Conservation (phyloP, 768 basidiomycete species). For the Amanita molliuscula region DNA sequence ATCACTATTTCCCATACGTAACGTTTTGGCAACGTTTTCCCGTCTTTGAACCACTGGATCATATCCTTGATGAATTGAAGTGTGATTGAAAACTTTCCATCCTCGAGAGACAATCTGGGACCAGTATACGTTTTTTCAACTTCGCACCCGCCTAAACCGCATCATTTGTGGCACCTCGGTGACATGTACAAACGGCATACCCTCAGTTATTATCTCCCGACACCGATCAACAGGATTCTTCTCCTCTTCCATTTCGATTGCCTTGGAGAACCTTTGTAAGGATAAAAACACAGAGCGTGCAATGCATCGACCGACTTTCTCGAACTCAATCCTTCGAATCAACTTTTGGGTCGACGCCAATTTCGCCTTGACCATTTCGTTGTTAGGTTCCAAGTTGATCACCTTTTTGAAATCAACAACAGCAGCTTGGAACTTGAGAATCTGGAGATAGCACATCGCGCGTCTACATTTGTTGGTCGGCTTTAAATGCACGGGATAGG, state of each 20-base stretch:
- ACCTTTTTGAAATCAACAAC: conserved; percentile 84
- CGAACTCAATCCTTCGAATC: conserved; percentile 81
- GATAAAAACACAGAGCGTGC: background rate
- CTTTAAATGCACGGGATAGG: background rate
- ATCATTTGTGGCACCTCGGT: background rate
- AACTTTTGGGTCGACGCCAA: conserved; percentile 86
- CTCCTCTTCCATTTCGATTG: conserved; percentile 89
- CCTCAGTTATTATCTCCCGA: conserved; percentile 68
- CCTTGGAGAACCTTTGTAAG: conserved; percentile 29
- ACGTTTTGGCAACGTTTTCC: conserved; percentile 83
- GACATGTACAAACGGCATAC: conserved; percentile 23
- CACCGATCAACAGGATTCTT: conserved; percentile 70
- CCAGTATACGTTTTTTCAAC: conserved; percentile 67
- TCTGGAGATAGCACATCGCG: conserved; percentile 84
- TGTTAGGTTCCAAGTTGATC: conserved; percentile 75
- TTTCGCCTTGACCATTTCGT: conserved; percentile 71
- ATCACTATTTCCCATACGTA: conserved; percentile 95
- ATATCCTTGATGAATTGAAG: conserved; percentile 72
- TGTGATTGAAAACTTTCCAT: conserved; percentile 66
- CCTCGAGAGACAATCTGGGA: conserved; percentile 52
- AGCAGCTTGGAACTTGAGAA: conserved; percentile 78
- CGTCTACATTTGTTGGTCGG: conserved; percentile 36
- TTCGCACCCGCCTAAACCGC: conserved; percentile 57
- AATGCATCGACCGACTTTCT: conserved; percentile 50
- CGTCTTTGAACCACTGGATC: conserved; percentile 89